Evolutionary conservation across 2,329 filamentous ascomycete species (phyloP).

Genomic region (Ramularia endophylla): DNA sequence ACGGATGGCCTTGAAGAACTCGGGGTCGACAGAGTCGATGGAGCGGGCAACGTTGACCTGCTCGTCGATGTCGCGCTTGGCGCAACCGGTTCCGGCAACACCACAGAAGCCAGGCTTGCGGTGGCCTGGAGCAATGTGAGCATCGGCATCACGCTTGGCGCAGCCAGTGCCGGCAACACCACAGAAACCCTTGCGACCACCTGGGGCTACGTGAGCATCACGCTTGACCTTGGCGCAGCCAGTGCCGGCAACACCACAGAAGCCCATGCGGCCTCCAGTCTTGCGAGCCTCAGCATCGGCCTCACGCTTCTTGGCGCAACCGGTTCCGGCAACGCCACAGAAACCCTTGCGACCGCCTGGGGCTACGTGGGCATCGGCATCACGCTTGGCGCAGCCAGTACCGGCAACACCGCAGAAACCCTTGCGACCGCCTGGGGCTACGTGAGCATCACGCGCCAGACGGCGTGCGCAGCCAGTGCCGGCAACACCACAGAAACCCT

Average conservation of each 20-base stretch:
- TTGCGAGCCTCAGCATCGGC: background rate
- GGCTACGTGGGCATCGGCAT: too few relatives aligned
- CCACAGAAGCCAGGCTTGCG: constrained; percentile 31
- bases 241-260: constrained; percentile 37
- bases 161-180: too few relatives aligned
- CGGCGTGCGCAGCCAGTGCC: constrained; percentile 39
- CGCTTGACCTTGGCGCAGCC: constrained; percentile 42
- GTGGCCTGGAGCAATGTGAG: background rate
- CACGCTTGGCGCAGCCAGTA: too few relatives aligned
- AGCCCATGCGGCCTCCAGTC: constrained; percentile 22
- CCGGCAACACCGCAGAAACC: too few relatives aligned
- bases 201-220: too few relatives aligned
- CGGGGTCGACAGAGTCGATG: constrained; percentile 17
- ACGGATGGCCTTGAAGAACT: constrained; percentile 12
- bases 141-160: background rate
- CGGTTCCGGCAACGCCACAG: too few relatives aligned
- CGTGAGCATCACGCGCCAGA: too few relatives aligned
- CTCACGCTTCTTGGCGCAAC: too few relatives aligned
- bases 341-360: too few relatives aligned
- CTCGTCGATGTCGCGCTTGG: constrained; percentile 34
- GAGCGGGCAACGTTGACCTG: constrained; percentile 6
- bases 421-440: too few relatives aligned
- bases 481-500: constrained; percentile 32
- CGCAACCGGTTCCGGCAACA: constrained; percentile 39
- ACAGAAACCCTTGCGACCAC: too few relatives aligned